Conservation (phyloP, 257 asterid species). For the Haberlea rhodopensis region DNA sequence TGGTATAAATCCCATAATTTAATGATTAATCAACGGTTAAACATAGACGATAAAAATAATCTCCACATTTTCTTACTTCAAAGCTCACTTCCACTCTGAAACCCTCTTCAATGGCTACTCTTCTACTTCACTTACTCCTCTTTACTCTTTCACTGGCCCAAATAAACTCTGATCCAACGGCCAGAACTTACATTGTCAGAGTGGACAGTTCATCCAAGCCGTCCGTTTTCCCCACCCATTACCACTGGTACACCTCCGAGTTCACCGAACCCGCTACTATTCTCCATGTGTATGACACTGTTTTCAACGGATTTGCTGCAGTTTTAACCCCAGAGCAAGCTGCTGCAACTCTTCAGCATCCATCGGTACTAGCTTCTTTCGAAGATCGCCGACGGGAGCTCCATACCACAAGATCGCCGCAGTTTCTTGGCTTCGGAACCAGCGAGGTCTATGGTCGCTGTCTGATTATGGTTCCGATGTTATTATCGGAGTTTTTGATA, state of each 20-base stretch:
- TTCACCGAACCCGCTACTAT: constrained; percentile 60
- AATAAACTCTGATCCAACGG: constrained; percentile 36
- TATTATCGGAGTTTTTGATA: constrained; percentile 74
- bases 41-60: no score
- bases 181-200: constrained; percentile 73
- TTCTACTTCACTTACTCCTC: constrained; percentile 26
- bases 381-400: constrained; percentile 82
- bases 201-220: constrained; percentile 73
- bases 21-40: no score
- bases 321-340: constrained; percentile 59
- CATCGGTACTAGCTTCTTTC: constrained; percentile 69
- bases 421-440: constrained; percentile 79
- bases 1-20: no score
- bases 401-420: constrained; percentile 97
- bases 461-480: constrained; percentile 94
- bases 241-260: constrained; percentile 92
- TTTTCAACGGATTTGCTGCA: constrained; percentile 96
- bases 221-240: constrained; percentile 75
- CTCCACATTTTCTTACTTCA: constrained; percentile 24
- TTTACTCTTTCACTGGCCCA: constrained; percentile 11
- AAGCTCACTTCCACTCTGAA: constrained; percentile 19
- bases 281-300: constrained; percentile 83
- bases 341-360: constrained; percentile 54
- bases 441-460: constrained; percentile 90
- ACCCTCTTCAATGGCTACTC: constrained; percentile 33